Conservation (phyloP, 108 stramenopile species). For the Stephanodiscus minutulus region DNA sequence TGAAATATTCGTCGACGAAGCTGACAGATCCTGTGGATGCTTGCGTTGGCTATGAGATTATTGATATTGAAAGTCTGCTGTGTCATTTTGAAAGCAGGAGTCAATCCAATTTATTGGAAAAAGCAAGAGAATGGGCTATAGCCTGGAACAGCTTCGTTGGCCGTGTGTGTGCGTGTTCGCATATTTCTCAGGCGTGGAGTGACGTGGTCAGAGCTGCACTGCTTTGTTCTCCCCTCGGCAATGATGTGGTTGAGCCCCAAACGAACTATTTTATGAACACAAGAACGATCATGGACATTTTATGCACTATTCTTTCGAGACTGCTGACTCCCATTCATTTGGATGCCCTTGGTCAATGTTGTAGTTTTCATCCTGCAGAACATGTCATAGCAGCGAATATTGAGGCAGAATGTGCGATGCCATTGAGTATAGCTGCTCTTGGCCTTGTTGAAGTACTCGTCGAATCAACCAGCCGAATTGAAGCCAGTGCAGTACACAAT, state of each 20-base stretch:
- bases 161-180: conserved; percentile 52
- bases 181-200: conserved; percentile 57
- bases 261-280: conserved; percentile 3
- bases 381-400: conserved; percentile 8
- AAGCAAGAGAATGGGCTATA: conserved; percentile 51
- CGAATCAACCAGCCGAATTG: conserved; percentile 5
- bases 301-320: conserved; percentile 45
- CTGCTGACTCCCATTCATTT: conserved; percentile 30
- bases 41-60: conserved; percentile 50
- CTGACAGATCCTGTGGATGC: conserved; percentile 54
- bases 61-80: conserved; percentile 42
- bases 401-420: conserved; percentile 35
- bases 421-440: conserved; percentile 40
- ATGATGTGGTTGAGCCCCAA: conserved; percentile 4
- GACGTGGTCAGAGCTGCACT: conserved; percentile 35
- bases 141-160: conserved; percentile 57
- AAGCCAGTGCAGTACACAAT: background rate
- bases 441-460: conserved; percentile 42
- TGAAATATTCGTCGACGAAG: conserved; percentile 31
- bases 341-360: conserved; percentile 23
- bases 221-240: conserved; percentile 43
- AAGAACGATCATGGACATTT: conserved; percentile 25
- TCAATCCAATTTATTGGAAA: conserved; percentile 15
- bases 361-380: background rate
- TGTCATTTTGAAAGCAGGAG: conserved; percentile 8